A percentile compares a stretch with the other conserved stretches of the same genome.
phyloP scores from a whole-genome alignment of 2,329 filamentous ascomycete genomes.

The Colletotrichum gigasporum region DNA sequence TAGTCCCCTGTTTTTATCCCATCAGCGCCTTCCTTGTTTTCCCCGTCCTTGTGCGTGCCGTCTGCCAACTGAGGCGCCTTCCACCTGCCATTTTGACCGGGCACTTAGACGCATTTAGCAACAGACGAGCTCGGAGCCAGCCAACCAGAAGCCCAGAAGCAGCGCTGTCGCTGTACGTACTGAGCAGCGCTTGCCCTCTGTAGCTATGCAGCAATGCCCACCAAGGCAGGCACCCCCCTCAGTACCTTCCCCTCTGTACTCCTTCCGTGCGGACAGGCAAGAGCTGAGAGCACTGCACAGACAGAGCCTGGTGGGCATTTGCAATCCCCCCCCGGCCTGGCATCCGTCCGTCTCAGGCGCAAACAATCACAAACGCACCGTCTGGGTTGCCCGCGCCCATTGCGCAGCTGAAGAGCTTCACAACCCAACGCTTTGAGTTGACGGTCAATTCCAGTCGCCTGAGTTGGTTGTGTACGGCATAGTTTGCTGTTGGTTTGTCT shows the following conservation, averaged over 20 bases:
- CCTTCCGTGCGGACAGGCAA: too few relatives aligned
- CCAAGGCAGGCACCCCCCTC: neutral
- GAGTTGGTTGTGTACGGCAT: neutral
- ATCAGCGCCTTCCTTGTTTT: neutral
- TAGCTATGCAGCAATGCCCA: neutral
- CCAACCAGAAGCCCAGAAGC: neutral
- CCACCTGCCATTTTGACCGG: constrained; percentile 1
- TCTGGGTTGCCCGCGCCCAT: neutral
- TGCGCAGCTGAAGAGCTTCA: too few relatives aligned
- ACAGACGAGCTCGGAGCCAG: neutral
- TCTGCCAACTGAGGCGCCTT: neutral
- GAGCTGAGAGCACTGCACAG: too few relatives aligned
- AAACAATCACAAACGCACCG: constrained; percentile 13
- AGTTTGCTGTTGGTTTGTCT: neutral
- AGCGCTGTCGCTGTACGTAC: neutral
- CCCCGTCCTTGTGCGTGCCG: neutral
- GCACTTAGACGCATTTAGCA: constrained; percentile 12
- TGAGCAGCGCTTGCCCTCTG: neutral
- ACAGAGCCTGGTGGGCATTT: neutral
- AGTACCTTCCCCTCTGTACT: too few relatives aligned
- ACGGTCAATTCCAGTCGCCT: constrained; percentile 6
- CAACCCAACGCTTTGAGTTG: neutral
- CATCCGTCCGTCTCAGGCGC: constrained; percentile 23
- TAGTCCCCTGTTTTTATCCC: constrained; percentile 12
- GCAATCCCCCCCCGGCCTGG: too few relatives aligned